Conservation (phyloP, 2,329 filamentous ascomycete genomes). For the Claviceps humidiphila region DNA sequence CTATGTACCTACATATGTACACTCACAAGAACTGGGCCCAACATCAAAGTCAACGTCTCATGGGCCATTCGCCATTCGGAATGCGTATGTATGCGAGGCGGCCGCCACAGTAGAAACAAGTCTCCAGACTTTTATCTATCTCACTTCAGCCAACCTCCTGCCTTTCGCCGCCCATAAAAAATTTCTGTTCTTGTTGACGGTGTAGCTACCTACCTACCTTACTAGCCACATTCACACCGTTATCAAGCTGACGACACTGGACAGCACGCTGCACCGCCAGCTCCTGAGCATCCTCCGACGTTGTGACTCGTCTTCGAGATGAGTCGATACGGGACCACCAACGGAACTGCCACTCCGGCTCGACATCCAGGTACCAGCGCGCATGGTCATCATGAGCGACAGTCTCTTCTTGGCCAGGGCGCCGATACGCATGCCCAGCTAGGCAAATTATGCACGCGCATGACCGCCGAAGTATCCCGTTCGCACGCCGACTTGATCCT, state of each 20-base stretch:
- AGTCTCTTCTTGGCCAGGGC: slow-evolving; percentile 18
- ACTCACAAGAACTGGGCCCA: too few species aligned
- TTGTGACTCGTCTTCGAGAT: background rate
- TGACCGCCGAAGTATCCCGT: slow-evolving; percentile 39
- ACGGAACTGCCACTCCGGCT: background rate
- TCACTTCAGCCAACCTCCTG: background rate
- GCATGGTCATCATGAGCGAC: slow-evolving; percentile 8
- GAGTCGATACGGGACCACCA: slow-evolving; percentile 8
- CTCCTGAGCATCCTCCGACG: too few species aligned
- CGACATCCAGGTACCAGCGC: background rate
- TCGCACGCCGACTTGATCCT: slow-evolving; percentile 55
- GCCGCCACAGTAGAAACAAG: background rate
- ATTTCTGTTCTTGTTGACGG: background rate
- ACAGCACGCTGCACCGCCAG: too few species aligned
- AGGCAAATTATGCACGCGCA: slow-evolving; percentile 17
- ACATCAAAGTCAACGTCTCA: too few species aligned
- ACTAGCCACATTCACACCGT: background rate
- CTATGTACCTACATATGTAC: too few species aligned
- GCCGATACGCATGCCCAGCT: slow-evolving; percentile 9
- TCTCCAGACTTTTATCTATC: background rate
- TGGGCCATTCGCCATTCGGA: too few species aligned
- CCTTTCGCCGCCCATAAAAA: background rate
- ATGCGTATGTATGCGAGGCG: background rate
- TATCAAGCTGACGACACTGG: background rate
- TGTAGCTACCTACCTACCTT: background rate